A percentile compares a stretch with the other conserved stretches of the same genome.
phyloP scores from a whole-genome alignment of 768 basidiomycete species.

The Xanthoconium stramineum region DNA sequence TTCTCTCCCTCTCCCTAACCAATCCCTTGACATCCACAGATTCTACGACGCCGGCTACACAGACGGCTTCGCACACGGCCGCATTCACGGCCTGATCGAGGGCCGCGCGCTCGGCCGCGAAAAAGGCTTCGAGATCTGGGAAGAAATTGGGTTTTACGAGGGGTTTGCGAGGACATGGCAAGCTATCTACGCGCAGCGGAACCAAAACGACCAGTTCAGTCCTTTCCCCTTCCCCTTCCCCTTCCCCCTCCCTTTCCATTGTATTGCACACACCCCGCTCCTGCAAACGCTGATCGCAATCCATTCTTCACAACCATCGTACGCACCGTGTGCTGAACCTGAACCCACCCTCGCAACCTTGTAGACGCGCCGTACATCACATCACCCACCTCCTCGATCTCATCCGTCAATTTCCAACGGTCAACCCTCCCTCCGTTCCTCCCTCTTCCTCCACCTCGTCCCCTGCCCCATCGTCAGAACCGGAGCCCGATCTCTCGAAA shows the following conservation, averaged over 20 bases:
- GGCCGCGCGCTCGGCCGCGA: conserved; percentile 85
- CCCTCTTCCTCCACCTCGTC: too few species aligned
- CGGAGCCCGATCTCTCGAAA: conserved; percentile 59
- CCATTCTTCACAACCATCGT: too few species aligned
- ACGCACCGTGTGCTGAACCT: too few species aligned
- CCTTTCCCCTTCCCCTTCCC: not conserved
- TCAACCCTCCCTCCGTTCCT: too few species aligned
- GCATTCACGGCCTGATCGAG: conserved; percentile 87
- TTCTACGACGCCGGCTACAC: conserved; percentile 79
- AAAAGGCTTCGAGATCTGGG: conserved; percentile 95
- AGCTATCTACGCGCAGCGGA: conserved; percentile 42
- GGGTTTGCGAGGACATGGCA: conserved; percentile 79
- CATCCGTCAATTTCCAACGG: conserved; percentile 70
- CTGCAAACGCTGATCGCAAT: too few species aligned
- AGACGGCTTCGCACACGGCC: conserved; percentile 81
- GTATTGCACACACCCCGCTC: too few species aligned
- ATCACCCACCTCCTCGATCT: conserved; percentile 67
- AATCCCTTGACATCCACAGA: conserved; percentile 33
- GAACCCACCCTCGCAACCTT: not conserved
- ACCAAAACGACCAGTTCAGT: conserved; percentile 13
- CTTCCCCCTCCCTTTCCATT: too few species aligned
- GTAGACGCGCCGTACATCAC: conserved; percentile 59
- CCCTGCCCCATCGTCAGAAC: too few species aligned
- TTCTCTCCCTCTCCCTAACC: not conserved
- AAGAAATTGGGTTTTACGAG: conserved; percentile 92